phyloP scores from a whole-genome alignment of 1,284 basidiomycete genomes.

The Moniliella sp. region DNA sequence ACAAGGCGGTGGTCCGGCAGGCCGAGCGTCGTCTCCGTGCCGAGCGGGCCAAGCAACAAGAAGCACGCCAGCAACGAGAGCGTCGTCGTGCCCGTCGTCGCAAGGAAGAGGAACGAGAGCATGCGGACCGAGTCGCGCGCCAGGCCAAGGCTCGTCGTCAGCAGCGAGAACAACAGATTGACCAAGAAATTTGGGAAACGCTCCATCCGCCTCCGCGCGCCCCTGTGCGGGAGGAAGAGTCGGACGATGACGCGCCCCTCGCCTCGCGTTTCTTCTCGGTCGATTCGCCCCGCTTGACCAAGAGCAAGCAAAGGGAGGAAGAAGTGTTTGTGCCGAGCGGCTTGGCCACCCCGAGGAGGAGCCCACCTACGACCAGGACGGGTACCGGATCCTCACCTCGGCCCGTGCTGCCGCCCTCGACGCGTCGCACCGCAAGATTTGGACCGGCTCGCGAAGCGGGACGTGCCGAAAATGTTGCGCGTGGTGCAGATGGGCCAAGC shows the following conservation, averaged over 20 bases:
- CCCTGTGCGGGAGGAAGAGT: not conserved
- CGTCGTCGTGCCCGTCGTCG: too few relatives aligned
- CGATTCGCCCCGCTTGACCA: not conserved
- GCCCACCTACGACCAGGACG: slow-evolving; percentile 2
- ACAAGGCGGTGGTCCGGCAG: not conserved
- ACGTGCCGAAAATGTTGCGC: slow-evolving; percentile 31
- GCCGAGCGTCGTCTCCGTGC: too few relatives aligned
- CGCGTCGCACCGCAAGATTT: slow-evolving; percentile 28
- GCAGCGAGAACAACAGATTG: not conserved
- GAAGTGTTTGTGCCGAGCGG: not conserved
- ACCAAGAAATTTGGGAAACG: not conserved
- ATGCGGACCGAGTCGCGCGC: not conserved
- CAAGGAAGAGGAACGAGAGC: too few relatives aligned
- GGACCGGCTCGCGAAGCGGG: slow-evolving; percentile 29
- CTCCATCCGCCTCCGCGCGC: not conserved
- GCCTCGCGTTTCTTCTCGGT: not conserved
- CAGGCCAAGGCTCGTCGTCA: too few relatives aligned
- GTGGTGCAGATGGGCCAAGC: slow-evolving; percentile 23
- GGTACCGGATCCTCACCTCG: slow-evolving; percentile 16
- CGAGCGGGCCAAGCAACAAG: too few relatives aligned
- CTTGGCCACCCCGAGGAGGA: not conserved
- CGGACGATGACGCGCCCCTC: not conserved
- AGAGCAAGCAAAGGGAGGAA: not conserved
- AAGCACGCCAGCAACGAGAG: not conserved
- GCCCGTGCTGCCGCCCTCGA: slow-evolving; percentile 20